Conservation (phyloP, 805 yeast genomes). For the Lipomyces yamadae region DNA sequence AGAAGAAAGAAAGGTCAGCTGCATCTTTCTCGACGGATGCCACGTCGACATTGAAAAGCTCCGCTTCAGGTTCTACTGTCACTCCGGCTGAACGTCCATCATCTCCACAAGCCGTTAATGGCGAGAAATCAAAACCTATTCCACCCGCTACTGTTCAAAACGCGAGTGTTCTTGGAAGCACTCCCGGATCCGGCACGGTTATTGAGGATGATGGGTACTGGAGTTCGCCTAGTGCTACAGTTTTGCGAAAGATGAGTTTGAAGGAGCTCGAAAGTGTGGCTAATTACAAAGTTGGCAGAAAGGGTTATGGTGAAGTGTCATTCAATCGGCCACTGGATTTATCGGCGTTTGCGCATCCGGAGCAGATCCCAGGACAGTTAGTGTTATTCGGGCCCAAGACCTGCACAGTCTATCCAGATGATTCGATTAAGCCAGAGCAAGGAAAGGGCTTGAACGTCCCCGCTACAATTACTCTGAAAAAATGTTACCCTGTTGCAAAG, state of each 20-base stretch:
- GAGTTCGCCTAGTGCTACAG: constrained; percentile 76
- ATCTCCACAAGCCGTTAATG: not conserved
- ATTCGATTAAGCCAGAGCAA: constrained; percentile 59
- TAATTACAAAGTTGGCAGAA: constrained; percentile 76
- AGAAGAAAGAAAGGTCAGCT: constrained; percentile 11
- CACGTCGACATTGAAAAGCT: not conserved
- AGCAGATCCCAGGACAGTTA: constrained; percentile 67
- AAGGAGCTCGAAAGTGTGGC: constrained; percentile 66
- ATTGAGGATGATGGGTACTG: constrained; percentile 78
- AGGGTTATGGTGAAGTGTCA: constrained; percentile 74
- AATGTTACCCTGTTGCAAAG: constrained; percentile 78
- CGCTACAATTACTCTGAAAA: constrained; percentile 71
- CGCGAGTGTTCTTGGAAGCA: not conserved
- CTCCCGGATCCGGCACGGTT: constrained; percentile 1
- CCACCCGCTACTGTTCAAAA: not conserved
- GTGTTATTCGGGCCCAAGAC: constrained; percentile 64
- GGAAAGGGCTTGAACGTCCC: constrained; percentile 88
- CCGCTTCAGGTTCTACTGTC: not conserved
- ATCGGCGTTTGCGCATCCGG: constrained; percentile 63
- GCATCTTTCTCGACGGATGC: not conserved
- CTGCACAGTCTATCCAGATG: constrained; percentile 76
- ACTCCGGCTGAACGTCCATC: not conserved
- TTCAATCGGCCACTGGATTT: constrained; percentile 85
- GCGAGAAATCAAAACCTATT: not conserved
- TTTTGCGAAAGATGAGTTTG: constrained; percentile 62